Evolutionary conservation across 1,139 yeast genomes (phyloP), one percentile per base, ranked within the genome.

Genomic region (Petasospora rhodanensis): DNA sequence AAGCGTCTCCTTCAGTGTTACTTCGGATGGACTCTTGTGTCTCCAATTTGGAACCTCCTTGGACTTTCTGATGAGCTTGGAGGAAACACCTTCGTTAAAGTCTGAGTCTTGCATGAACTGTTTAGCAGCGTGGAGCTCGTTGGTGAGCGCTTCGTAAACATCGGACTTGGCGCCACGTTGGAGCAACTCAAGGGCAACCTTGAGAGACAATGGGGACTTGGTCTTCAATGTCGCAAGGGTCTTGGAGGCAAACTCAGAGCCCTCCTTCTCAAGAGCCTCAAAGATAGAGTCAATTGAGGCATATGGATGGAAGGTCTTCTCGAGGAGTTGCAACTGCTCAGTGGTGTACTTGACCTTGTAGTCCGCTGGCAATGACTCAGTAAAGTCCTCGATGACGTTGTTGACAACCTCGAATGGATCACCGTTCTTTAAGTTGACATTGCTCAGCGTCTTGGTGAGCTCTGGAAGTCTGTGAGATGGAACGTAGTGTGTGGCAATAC

Each of bases 401-500:
- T 81, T 80, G 24, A 89, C 79, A 46, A 81, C 70, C 16, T 45
- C 43, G 31, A 43, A 56, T 18, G 52, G 34, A 17, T 46, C 44
- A 16, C 28, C 35, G 14, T 38, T 41, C 24, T 48, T 43, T 14
- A 53, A 44, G 14, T 47, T 46, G 20, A 66, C 52, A 38, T 73
- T 77, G 9, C 82, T 66, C 43, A 91, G 68, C 45, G 94, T 75
- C 31, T 66, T 68, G 43, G 73, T 70, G 47, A 91, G 68, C 25
- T 72, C 77, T 1, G 71, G 70, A 28, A 87, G 56, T 46, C 78
- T 74, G 40, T 70, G 75, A 24, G 79, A 67, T 12, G 85, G 79
- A 23, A 91, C 79, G 52, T 76, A 91, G 58, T 91, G 98, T 18
- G 98, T 87, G 26, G 95, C 95, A 43, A 83, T 70, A 12, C 98